These are phyloP conservation scores for Venturia nashicola DNA, from an alignment of 2,329 filamentous ascomycete species.

Conservation along the genomic window DNA sequence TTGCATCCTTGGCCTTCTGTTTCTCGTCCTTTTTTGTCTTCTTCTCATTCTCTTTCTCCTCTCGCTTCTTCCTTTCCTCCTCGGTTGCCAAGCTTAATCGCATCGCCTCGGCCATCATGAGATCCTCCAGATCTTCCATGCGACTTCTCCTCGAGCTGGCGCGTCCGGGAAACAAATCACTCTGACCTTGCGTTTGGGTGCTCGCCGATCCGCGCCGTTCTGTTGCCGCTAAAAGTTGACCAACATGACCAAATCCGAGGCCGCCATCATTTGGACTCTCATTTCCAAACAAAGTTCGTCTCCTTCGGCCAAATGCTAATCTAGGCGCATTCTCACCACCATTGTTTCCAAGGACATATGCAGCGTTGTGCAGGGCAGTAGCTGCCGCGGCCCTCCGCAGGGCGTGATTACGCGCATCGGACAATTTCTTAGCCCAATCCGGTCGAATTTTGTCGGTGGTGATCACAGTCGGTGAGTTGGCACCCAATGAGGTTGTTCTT, in stretches of 20 bases:
- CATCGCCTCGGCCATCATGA: constrained; percentile 98
- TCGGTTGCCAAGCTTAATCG: constrained; percentile 81
- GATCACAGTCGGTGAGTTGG: constrained; percentile 72
- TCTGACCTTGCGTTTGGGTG: constrained; percentile 17
- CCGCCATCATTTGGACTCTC: constrained; percentile 35
- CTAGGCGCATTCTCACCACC: constrained; percentile 32
- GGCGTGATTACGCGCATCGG: constrained; percentile 72
- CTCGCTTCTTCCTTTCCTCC: constrained; percentile 79
- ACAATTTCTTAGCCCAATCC: constrained; percentile 86
- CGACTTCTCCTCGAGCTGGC: constrained; percentile 46
- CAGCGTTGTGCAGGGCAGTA: constrained; percentile 86
- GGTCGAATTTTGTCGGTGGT: constrained; percentile 87
- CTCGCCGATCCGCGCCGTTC: constrained; percentile 15
- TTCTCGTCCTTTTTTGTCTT: constrained; percentile 78
- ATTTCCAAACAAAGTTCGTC: constrained; percentile 37
- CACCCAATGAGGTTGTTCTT: constrained; percentile 61
- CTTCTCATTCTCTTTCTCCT: constrained; percentile 69
- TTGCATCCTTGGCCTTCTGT: constrained; percentile 50
- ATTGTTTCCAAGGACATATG: constrained; percentile 66
- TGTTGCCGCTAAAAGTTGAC: constrained; percentile 17
- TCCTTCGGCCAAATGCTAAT: constrained; percentile 35
- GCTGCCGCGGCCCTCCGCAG: constrained; percentile 81
- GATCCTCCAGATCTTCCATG: constrained; percentile 83
- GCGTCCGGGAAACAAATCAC: constrained; percentile 27
- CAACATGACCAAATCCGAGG: constrained; percentile 23